Percentiles rank a stretch among this genome's conserved stretches.
phyloP scores from a whole-genome alignment of 257 asterid species.

The Primulina tabacum region DNA sequence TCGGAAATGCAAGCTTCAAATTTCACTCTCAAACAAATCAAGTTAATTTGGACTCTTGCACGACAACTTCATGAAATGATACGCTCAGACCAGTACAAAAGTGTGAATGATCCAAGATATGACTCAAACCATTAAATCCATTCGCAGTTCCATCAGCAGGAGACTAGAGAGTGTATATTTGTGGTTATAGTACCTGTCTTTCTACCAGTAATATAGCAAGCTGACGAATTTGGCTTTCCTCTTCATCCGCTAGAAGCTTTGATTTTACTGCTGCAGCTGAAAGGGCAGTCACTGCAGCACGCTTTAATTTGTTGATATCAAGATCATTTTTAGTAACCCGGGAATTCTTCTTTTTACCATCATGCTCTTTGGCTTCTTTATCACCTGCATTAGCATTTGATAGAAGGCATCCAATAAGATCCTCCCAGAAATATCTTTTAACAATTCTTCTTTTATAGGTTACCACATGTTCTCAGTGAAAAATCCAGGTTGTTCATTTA shows the following conservation, averaged over 20 bases:
- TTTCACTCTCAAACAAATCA: background rate
- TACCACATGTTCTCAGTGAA: constrained; percentile 9
- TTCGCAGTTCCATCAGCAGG: constrained; percentile 21
- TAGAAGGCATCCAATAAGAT: constrained; percentile 22
- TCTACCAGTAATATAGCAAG: constrained; percentile 68
- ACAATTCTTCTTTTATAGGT: constrained; percentile 5
- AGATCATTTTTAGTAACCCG: constrained; percentile 33
- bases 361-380: constrained; percentile 34
- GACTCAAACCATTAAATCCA: constrained; percentile 13
- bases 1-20: background rate
- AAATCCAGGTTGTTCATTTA: background rate
- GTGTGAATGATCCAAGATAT: constrained; percentile 18
- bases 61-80: background rate
- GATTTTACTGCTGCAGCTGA: constrained; percentile 98
- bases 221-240: constrained; percentile 86
- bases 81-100: constrained; percentile 13
- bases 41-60: background rate
- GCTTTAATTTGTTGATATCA: constrained; percentile 49
- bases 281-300: constrained; percentile 78
- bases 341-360: constrained; percentile 36
- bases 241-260: constrained; percentile 88
- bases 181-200: constrained; percentile 62
- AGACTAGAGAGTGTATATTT: background rate
- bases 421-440: constrained; percentile 14
- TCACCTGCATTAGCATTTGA: constrained; percentile 35